These are phyloP conservation scores for Raphanus sativus DNA, from an alignment of 345 rosid species.

Conservation along the genomic window DNA sequence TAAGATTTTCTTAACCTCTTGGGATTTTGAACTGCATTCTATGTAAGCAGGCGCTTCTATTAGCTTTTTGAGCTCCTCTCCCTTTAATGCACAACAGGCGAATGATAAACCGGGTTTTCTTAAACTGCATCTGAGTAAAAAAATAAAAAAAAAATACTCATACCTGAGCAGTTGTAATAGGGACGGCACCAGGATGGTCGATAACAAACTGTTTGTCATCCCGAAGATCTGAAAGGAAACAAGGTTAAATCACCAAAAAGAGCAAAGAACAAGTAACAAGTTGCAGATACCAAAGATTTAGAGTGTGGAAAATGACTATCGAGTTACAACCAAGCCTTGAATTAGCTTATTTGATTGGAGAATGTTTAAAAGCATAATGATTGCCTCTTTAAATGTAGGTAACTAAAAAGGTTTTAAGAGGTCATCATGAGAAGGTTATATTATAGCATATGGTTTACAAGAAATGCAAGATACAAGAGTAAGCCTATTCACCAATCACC, in stretches of 20 bases:
- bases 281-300: background rate
- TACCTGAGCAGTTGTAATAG: constrained; percentile 75
- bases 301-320: too few relatives aligned
- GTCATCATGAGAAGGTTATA: background rate
- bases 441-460: background rate
- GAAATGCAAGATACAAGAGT: background rate
- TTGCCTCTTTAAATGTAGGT: background rate
- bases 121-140: background rate
- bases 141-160: background rate
- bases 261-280: background rate
- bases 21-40: constrained; percentile 90
- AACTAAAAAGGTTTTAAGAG: background rate
- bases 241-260: background rate
- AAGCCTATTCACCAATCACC: background rate
- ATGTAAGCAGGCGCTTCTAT: constrained; percentile 81
- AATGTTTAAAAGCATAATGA: background rate
- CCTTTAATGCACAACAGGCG: constrained; percentile 41
- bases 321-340: background rate
- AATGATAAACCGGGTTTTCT: background rate
- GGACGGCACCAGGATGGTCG: constrained; percentile 93
- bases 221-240: constrained; percentile 65
- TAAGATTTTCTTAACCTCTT: constrained; percentile 55
- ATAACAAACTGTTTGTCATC: constrained; percentile 83
- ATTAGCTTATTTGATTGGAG: background rate
- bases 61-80: constrained; percentile 85